Evolutionary conservation across 768 basidiomycete species (phyloP), one percentile per base, ranked within the genome.

Genomic region (Lepiota venenata): DNA sequence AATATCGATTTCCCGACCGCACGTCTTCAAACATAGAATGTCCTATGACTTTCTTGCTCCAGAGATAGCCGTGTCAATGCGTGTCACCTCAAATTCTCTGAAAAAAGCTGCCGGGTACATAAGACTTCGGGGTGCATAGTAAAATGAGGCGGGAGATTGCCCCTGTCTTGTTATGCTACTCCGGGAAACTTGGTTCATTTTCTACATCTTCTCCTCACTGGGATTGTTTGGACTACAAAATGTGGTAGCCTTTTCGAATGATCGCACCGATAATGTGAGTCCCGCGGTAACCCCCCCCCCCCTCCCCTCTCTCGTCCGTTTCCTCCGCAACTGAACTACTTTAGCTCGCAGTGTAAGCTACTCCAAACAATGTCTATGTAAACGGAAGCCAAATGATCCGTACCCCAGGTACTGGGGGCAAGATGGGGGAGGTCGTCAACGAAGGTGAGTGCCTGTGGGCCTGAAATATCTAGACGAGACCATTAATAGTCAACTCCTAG

Each of bases 331-430:
- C 21, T 48, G 16, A 55, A 15, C 8, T 27, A 36, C 18, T 15
- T 16, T 50, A 75, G 74, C 69, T 75, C 55, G 72, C 68, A 27
- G 72, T 67, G 72, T 74, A 57, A 47, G 72, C 64, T 12, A 35
- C 44, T 38, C 12, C 9, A 40, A 46, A 11, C 35, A 48, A 16
- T 41, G 16, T 44, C 1, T 25, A 22, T 20, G n/a, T 14, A 20
- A 25, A 36, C 43, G 21, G 32, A 32, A 11, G 9, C 9, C 9
- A 32, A 32, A 32, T 32, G 32, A 32, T 11, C 32, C 32, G 9
- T 12, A 16, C 3, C 25, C 38, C 59, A 75, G 74, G 12, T 75
- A 75, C 55, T 75, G 73, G 74, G 74, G 72, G 42, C 72, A 75
- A 58, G 73, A 74, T 58, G 66, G 67, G 36, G 71, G 62, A 27